These are phyloP conservation scores for Aspergillus sp. DNA, from an alignment of 2,329 filamentous ascomycete genomes.

Conservation along the genomic window DNA sequence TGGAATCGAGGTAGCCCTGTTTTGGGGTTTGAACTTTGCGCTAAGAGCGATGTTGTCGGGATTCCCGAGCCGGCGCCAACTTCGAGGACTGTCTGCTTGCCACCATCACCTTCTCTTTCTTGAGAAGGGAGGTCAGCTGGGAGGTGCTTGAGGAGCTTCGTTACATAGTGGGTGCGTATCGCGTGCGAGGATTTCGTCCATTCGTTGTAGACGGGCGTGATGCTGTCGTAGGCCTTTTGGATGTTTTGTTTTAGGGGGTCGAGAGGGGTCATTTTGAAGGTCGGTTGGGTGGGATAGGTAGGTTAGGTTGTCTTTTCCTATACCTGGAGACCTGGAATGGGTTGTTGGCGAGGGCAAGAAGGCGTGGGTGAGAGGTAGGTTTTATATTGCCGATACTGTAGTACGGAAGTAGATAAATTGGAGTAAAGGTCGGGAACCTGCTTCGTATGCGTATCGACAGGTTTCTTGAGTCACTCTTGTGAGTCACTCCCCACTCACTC, in stretches of 20 bases:
- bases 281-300: no score
- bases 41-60: constrained; percentile 33
- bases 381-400: no score
- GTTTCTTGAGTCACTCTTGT: no score
- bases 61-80: constrained; percentile 49
- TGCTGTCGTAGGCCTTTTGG: constrained; percentile 41
- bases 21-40: neutral
- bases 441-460: no score
- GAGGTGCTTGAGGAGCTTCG: constrained; percentile 32
- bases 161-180: constrained; percentile 38
- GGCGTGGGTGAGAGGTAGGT: no score
- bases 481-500: no score
- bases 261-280: neutral
- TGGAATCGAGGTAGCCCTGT: constrained; percentile 16
- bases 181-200: constrained; percentile 38
- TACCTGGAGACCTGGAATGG: no score
- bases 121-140: neutral
- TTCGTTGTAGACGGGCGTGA: constrained; percentile 41
- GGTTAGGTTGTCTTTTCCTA: no score
- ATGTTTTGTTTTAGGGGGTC: constrained; percentile 2
- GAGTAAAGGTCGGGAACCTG: no score
- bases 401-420: no score
- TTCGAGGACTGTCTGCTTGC: constrained; percentile 41
- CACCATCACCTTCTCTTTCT: neutral
- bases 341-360: no score